phyloP scores from a whole-genome alignment of 768 basidiomycete genomes.

The Hysterangium stoloniferum region DNA sequence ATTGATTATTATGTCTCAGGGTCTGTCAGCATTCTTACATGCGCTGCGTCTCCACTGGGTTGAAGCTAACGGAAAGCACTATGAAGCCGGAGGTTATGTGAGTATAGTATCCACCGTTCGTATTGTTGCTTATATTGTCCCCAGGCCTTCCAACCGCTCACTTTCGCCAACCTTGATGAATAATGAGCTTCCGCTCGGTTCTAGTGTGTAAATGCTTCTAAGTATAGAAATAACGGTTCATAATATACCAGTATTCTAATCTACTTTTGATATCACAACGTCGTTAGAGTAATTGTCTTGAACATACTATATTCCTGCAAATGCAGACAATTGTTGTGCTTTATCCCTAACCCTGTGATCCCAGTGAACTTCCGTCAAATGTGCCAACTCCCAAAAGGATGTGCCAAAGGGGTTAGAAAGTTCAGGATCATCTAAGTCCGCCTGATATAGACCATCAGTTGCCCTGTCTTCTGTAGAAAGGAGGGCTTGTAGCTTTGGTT shows the following conservation, averaged over 20 bases:
- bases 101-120: conserved; percentile 29
- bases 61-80: conserved; percentile 96
- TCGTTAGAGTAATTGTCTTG: no score
- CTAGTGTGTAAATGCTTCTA: no score
- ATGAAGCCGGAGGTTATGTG: conserved; percentile 84
- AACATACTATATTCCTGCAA: neutral
- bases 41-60: conserved; percentile 97
- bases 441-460: conserved; percentile 76
- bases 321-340: neutral
- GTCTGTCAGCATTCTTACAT: conserved; percentile 92
- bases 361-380: conserved; percentile 45
- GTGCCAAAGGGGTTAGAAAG: conserved; percentile 75
- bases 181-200: no score
- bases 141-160: conserved; percentile 28
- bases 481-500: conserved; percentile 75
- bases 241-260: no score
- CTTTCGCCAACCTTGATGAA: conserved; percentile 23
- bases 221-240: no score
- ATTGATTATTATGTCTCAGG: conserved; percentile 35
- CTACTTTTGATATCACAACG: no score
- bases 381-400: conserved; percentile 73
- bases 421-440: conserved; percentile 85
- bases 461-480: conserved; percentile 82
- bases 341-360: conserved; percentile 1
- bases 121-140: conserved; percentile 7